Percentiles rank a stretch among this genome's conserved stretches.
phyloP scores from a whole-genome alignment of 345 rosid genomes.

The Populus deltoides region DNA sequence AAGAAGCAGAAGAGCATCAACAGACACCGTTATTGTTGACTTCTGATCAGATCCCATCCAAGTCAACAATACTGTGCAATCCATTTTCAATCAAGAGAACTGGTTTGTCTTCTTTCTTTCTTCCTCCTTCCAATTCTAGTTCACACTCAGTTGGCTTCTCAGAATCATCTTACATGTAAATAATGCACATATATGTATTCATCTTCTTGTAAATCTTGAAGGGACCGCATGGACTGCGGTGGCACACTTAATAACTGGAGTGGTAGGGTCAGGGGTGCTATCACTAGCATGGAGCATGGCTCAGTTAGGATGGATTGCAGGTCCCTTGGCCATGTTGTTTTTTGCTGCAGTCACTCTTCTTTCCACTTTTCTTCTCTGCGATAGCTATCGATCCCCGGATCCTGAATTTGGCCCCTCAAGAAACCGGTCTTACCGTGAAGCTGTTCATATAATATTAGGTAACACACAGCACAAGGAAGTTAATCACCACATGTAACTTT shows the following conservation, averaged over 20 bases:
- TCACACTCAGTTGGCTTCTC: too few relatives aligned
- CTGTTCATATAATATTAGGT: conserved; percentile 40
- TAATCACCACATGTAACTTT: not conserved
- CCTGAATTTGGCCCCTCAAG: conserved; percentile 20
- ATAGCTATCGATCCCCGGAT: conserved; percentile 23
- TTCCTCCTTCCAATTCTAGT: not conserved
- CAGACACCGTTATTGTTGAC: too few relatives aligned
- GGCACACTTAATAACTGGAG: conserved; percentile 54
- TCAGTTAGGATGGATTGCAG: conserved; percentile 31
- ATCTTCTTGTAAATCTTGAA: conserved; percentile 1
- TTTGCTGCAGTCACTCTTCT: conserved; percentile 20
- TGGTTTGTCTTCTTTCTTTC: not conserved
- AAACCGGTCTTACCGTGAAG: conserved; percentile 33
- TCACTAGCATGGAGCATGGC: conserved; percentile 33
- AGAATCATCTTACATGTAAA: too few relatives aligned
- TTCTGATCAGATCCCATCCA: too few relatives aligned
- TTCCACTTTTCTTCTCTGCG: conserved; percentile 17
- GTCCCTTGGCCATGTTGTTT: conserved; percentile 19
- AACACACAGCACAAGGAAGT: not conserved
- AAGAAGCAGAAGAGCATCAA: too few relatives aligned
- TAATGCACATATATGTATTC: too few relatives aligned
- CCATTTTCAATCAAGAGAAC: conserved; percentile 3
- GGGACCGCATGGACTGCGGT: conserved; percentile 46
- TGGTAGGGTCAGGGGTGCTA: conserved; percentile 54
- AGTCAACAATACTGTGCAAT: too few relatives aligned